Percentiles rank a stretch among this genome's conserved stretches.
These are phyloP conservation scores for Microbotryum lychnidis-dioicae DNA, from an alignment of 1,284 basidiomycete genomes.

Conservation along the genomic window DNA sequence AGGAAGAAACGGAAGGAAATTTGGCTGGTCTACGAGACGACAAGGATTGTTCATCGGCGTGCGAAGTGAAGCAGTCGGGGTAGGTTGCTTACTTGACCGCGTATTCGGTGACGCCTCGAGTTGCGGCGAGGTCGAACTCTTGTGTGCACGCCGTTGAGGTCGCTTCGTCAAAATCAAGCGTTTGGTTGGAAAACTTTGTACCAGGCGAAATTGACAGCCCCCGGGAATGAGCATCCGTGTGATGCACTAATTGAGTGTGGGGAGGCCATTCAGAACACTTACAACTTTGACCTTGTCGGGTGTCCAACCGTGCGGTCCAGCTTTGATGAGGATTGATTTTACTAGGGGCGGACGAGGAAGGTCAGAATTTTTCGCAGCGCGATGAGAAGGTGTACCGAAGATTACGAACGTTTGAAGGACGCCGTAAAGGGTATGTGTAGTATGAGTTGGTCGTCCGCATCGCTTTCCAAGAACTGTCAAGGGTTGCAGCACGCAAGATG, in stretches of 20 bases:
- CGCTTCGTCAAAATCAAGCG: constrained; percentile 35
- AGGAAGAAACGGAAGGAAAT: constrained; percentile 27
- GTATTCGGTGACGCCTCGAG: constrained; percentile 31
- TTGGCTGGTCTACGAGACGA: constrained; percentile 26
- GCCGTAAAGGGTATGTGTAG: constrained; percentile 34
- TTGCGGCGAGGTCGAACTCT: constrained; percentile 31
- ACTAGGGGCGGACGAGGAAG: constrained; percentile 10
- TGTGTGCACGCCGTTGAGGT: constrained; percentile 30
- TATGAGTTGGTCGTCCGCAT: constrained; percentile 34
- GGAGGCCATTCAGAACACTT: not conserved
- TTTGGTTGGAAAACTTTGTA: constrained; percentile 27
- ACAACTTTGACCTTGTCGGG: constrained; percentile 30
- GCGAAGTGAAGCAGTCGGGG: not conserved
- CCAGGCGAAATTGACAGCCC: not conserved
- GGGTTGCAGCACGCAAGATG: not conserved
- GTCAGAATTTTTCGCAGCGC: not conserved
- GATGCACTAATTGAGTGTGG: too few relatives aligned
- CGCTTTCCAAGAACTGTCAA: constrained; percentile 25
- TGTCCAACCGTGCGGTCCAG: constrained; percentile 30
- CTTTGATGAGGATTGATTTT: constrained; percentile 33
- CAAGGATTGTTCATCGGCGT: not conserved
- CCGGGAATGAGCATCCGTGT: too few relatives aligned
- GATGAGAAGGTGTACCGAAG: not conserved
- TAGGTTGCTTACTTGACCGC: constrained; percentile 26
- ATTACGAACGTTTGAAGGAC: constrained; percentile 27